Base-by-base conservation (phyloP, 164 flowering plant species). In the Echeveria elegans region DNA sequence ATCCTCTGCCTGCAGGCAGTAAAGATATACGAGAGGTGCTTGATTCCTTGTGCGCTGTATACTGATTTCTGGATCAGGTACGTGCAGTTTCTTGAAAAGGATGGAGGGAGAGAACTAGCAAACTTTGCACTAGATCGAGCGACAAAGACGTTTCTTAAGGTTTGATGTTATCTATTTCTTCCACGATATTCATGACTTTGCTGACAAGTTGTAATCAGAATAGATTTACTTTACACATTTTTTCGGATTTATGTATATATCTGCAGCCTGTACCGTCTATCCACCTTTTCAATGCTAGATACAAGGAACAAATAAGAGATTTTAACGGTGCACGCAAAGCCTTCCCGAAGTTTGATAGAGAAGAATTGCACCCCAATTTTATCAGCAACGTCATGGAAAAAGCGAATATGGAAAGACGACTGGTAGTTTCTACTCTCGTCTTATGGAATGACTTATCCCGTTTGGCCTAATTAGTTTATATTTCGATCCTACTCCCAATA, bases 41-140 rank as follows among this genome's bases (percentile, higher is more conserved):
- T 94, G 73, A 89, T 91, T 71, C 80, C 96, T 6, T 92, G 97
- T 85, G 96, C 97, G 7, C 76, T 79, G 72, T 89, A 88, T 64
- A 86, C 96, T 30, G 98, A 94, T 71, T 94, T 89, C 71, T 94
- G 98, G 98, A 85, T 89, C 76, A 97, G 98, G 58, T 94, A 91
- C 76, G 92, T 83, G 77, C 88, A 89, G 30, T 76, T 78, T 58
- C 69, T 86, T 82, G 96, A 94, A 77, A 77, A 73, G 23, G 88
- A 80, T 70, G 95, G 98, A 53, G 97, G 97, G 76, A 82, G 92
- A 67, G 96, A 91, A 73, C 72, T 94, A 56, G 92, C 96, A 65
- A 82, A 74, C 66, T 79, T 80, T 79, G 91, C 95, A 11, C 77
- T 94, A 41, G 80, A 73, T 36, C 85, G 97, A 52, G 96, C 96